Percentiles rank a stretch among this genome's conserved stretches.
Conservation (phyloP, 139 green algal species). For the Edaphochlamys debaryana region DNA sequence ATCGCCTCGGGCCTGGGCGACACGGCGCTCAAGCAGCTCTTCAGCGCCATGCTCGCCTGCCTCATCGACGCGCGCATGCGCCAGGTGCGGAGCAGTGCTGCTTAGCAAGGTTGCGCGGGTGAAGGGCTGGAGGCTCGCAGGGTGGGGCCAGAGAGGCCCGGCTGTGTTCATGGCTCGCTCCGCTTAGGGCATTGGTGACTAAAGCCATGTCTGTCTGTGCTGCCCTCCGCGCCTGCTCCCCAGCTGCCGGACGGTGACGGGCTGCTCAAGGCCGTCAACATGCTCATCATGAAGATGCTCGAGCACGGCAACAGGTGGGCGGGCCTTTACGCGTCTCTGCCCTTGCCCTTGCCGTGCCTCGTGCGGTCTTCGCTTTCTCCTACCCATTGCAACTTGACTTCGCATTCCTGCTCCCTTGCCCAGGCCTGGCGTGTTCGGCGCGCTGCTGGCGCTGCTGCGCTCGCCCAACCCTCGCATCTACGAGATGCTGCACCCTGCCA, state of each 20-base stretch:
- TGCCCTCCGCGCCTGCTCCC: no score
- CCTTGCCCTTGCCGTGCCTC: no score
- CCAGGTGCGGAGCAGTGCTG: slow-evolving; percentile 7
- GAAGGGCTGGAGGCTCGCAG: no score
- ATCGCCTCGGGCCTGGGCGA: slow-evolving; percentile 28
- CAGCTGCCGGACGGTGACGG: slow-evolving; percentile 53
- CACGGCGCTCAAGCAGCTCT: slow-evolving; percentile 9
- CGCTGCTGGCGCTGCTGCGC: slow-evolving; percentile 82
- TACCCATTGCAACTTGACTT: no score
- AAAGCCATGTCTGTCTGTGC: no score
- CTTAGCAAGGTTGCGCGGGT: neutral
- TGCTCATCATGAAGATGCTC: slow-evolving; percentile 94
- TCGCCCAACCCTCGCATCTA: slow-evolving; percentile 41
- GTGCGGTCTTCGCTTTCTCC: no score
- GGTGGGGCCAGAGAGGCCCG: no score
- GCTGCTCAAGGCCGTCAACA: slow-evolving; percentile 86
- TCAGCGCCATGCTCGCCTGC: slow-evolving; percentile 36
- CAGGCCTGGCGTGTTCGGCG: slow-evolving; percentile 79
- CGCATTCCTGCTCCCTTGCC: no score
- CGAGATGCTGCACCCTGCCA: neutral
- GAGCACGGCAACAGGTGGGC: slow-evolving; percentile 78
- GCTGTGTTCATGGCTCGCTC: no score
- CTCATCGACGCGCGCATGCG: slow-evolving; percentile 42
- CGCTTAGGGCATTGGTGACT: no score
- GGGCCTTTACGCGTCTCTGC: no score